Base-by-base conservation (phyloP, 352 stramenopile genomes). In the Albugo laibachii region DNA sequence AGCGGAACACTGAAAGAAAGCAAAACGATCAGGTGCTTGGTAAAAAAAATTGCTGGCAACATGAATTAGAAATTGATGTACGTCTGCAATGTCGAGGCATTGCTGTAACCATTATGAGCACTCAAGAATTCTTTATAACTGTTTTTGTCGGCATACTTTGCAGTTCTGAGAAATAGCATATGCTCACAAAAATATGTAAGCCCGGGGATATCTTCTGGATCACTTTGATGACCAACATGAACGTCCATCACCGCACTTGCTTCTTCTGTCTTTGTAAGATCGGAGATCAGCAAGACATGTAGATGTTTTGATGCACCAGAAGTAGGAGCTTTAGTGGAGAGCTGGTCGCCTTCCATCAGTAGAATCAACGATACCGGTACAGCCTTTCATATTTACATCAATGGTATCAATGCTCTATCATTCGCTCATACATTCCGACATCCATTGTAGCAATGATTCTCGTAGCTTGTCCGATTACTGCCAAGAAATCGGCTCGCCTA, bases 61-160 rank as follows among this genome's bases (percentile, higher is more conserved):
- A 53, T 97, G 61, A 98, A 98, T 67, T 97, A 97, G 61, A 95
- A 98, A 49, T 96, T 94, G 12, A 93, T 98, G 62, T 96, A 75
- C 63, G 96, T 93, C 51, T 71, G 76, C 50, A 87, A 94, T 43
- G 94, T 98, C 47, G 92, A 98, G 20, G 94, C 94, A 66, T 98
- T 98, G 54, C 75, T 94, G 16, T 66, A 77, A 0, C 94, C 94
- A 53, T 92, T 92, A 62, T 97, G 91, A 11, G 73, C 61, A 38
- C 71, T 83, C 15, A 98, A 56, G 54, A 89, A 98, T 49, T 80
- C 65, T 56, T 86, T 81, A 62, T 96, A 98, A 35, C 71, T 92
- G 63, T 95, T 93, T 64, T 98, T 92, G 37, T 95, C 69, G 5
- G 94, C 92, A 61, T 97, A 98, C 56, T 96, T 93, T 40, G 79